Percentiles rank a stretch among this genome's conserved stretches.
These are phyloP conservation scores for Hydnomerulius pinastri DNA, from an alignment of 768 basidiomycete species.

Conservation along the genomic window DNA sequence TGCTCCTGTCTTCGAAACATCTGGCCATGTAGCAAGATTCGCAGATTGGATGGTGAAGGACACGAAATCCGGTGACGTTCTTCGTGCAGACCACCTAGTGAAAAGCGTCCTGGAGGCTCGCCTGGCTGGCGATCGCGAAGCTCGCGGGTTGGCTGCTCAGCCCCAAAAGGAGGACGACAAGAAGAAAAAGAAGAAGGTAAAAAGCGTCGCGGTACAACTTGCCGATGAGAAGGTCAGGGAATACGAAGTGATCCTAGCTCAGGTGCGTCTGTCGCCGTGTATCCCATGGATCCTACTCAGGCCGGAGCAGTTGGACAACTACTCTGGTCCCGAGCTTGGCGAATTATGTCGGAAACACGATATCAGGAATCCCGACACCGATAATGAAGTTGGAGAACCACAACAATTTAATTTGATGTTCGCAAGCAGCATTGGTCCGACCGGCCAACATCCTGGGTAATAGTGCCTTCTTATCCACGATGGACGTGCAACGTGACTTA, in stretches of 20 bases:
- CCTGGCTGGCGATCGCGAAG: conserved; percentile 88
- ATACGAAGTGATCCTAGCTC: conserved; percentile 85
- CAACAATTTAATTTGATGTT: conserved; percentile 99
- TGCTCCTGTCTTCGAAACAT: conserved; percentile 91
- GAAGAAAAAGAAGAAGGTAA: conserved; percentile 69
- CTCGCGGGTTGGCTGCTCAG: conserved; percentile 72
- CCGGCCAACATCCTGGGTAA: conserved; percentile 93
- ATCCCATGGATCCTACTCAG: background rate
- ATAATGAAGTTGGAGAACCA: conserved; percentile 90
- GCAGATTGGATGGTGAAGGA: conserved; percentile 99
- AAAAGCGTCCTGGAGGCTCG: conserved; percentile 90
- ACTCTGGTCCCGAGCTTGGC: conserved; percentile 85
- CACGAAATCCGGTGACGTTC: conserved; percentile 89
- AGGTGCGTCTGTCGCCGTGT: conserved; percentile 52
- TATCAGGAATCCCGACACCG: conserved; percentile 89
- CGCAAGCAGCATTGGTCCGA: conserved; percentile 94
- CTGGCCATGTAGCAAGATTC: conserved; percentile 96
- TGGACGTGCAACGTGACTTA: background rate
- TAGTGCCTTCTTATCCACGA: background rate
- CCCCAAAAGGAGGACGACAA: conserved; percentile 57
- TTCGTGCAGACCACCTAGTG: conserved; percentile 95
- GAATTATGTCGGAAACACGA: conserved; percentile 78
- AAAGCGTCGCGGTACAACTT: conserved; percentile 68
- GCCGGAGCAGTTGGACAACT: conserved; percentile 65
- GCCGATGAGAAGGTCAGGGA: conserved; percentile 70